phyloP scores from a whole-genome alignment of 2,329 filamentous ascomycete genomes.

The Trichoderma sp. region DNA sequence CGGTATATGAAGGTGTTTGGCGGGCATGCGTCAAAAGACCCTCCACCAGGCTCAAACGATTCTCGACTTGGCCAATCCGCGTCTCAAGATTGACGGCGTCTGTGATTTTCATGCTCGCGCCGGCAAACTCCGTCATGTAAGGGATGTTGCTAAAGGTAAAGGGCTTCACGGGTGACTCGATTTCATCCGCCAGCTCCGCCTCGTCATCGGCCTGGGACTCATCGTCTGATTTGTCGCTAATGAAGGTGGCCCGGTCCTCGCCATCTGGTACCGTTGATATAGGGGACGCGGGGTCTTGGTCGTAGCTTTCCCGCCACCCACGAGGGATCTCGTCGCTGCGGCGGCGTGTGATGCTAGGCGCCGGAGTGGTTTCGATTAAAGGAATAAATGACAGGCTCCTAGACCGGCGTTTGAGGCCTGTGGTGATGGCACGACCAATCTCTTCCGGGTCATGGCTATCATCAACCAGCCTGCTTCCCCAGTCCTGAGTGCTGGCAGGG shows the following conservation, averaged over 20 bases:
- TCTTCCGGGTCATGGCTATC: constrained; percentile 46
- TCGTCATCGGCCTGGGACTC: constrained; percentile 28
- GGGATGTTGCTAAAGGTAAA: constrained; percentile 53
- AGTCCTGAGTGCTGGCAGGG: constrained; percentile 58
- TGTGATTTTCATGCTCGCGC: constrained; percentile 57
- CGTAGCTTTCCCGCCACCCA: constrained; percentile 61
- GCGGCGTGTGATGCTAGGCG: constrained; percentile 39
- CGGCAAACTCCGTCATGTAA: constrained; percentile 45
- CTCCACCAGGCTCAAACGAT: constrained; percentile 51
- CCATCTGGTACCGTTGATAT: constrained; percentile 43
- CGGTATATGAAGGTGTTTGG: constrained; percentile 43
- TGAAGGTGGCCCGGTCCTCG: constrained; percentile 31
- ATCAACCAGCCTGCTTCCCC: constrained; percentile 40
- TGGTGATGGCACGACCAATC: constrained; percentile 61
- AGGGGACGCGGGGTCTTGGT: constrained; percentile 45
- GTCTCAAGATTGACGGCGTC: constrained; percentile 53
- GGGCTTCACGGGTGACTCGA: constrained; percentile 35
- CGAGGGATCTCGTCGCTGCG: constrained; percentile 59
- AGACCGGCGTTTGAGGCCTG: constrained; percentile 51
- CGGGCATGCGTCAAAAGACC: constrained; percentile 50
- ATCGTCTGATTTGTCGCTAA: constrained; percentile 34
- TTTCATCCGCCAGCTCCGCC: constrained; percentile 39
- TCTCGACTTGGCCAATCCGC: constrained; percentile 51
- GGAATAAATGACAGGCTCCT: constrained; percentile 56
- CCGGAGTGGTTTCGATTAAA: constrained; percentile 26